Conservation (phyloP, 108 stramenopile species). For the Schizochytrium sp. region DNA sequence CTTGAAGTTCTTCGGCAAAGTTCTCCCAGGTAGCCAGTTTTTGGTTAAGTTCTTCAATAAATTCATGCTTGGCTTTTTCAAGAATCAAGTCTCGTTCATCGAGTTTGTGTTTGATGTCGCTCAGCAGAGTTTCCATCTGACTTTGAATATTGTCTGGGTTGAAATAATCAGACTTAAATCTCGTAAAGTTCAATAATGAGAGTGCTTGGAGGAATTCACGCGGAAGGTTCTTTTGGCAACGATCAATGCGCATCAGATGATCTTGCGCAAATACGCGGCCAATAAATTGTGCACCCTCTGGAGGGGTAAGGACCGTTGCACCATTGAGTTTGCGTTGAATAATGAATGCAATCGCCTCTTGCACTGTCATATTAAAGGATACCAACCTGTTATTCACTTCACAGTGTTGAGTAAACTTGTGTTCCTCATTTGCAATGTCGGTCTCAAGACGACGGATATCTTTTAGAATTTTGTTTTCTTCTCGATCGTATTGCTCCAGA, state of each 20-base stretch:
- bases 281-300: neutral
- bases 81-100: neutral
- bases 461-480: neutral
- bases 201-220: neutral
- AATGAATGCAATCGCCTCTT: constrained; percentile 53
- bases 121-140: neutral
- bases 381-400: constrained; percentile 33
- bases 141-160: neutral
- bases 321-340: constrained; percentile 35
- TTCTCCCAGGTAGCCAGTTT: neutral
- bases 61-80: neutral
- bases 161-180: neutral
- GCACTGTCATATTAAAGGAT: constrained; percentile 56
- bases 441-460: constrained; percentile 3
- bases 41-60: neutral
- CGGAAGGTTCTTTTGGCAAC: constrained; percentile 37
- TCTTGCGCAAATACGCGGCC: constrained; percentile 24
- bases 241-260: constrained; percentile 35
- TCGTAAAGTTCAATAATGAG: neutral
- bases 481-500: neutral
- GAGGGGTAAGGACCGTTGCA: neutral
- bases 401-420: constrained; percentile 8
- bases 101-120: neutral
- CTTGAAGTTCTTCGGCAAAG: no score
- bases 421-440: neutral